Percentiles rank a stretch among this genome's conserved stretches.
Evolutionary conservation across 352 stramenopile species (phyloP).

Genomic region (Globisporangium nunn): DNA sequence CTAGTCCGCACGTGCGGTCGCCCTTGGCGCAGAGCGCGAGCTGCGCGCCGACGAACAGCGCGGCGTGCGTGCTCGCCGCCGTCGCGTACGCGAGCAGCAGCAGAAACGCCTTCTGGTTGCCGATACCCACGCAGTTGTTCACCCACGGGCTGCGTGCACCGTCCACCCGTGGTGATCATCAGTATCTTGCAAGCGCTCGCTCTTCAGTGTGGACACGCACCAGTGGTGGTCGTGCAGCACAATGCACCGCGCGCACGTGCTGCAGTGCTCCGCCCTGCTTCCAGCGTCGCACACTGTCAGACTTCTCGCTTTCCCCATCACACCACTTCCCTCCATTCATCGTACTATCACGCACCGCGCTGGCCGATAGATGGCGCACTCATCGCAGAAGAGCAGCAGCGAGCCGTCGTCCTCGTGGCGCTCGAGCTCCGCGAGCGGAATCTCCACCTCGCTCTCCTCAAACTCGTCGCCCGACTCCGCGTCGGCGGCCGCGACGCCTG

Average conservation of each 20-base stretch:
- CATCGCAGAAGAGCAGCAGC: constrained; percentile 73
- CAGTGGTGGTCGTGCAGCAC: constrained; percentile 82
- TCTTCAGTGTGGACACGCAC: constrained; percentile 19
- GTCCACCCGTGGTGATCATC: neutral
- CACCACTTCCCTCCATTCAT: neutral
- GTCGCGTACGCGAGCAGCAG: constrained; percentile 75
- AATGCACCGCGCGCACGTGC: constrained; percentile 70
- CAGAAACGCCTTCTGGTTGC: constrained; percentile 79
- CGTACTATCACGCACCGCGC: constrained; percentile 29
- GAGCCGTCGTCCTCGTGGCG: constrained; percentile 65
- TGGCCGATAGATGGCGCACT: constrained; percentile 71
- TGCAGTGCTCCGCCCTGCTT: constrained; percentile 66
- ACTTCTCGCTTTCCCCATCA: too few relatives aligned
- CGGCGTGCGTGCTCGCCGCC: constrained; percentile 45
- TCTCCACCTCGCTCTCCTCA: constrained; percentile 53
- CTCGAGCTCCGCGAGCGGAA: constrained; percentile 60
- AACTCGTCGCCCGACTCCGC: constrained; percentile 12
- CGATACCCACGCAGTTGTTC: constrained; percentile 83
- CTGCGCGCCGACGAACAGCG: constrained; percentile 46
- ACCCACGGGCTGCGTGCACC: constrained; percentile 57
- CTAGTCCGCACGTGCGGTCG: constrained; percentile 44
- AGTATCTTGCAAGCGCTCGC: too few relatives aligned
- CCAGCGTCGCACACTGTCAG: too few relatives aligned
- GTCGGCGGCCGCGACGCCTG: constrained; percentile 14
- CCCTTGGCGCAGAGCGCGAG: constrained; percentile 31